Base-by-base conservation (phyloP, 2,329 filamentous ascomycete species). In the Hymenoscyphus repandus region DNA sequence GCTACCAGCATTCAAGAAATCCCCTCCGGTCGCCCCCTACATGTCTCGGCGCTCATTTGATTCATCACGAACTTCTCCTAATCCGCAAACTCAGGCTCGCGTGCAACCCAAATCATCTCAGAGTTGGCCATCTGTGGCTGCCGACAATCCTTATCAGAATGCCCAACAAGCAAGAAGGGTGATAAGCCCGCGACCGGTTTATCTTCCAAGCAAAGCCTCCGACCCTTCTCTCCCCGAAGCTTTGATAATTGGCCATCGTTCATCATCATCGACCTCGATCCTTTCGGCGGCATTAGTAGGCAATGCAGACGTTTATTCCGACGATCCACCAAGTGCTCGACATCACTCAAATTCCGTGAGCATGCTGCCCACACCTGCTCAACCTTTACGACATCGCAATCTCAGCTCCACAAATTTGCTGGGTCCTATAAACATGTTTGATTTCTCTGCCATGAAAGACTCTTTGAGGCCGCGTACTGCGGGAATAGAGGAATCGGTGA, bases 351-450 rank as follows among this genome's bases (percentile, higher is more conserved):
- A 27, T 5, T 34, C 30, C 20, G 11, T 45, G 3, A 36, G 27
- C 4, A 22, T 15, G 27, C 42, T 45, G 6, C 32, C 42, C 10
- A 17, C 33, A 6, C 42, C 42, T 10, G 9, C 30, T 20, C 13
- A 45, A 20, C 42, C 42, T 3, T 36, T 33, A 31, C 44, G 32
- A 10, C 17, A 20, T 17, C 32, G 44, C 15, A 46, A 33, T 13
- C 44, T 37, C 7, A 38, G 44, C 37, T 32, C 44, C 36, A 38
- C 44, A 17, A 46, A 46, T 46, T 20, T 46, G 11, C 20, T 27
- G 17, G 44, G 44, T 38, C 44, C 44, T 7, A 30, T 46, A 11
- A 46, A 46, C 15, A 34, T 20, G 11, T 46, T 46, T 37, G n/a
- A 40, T n/a, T 40, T 40, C 18, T 40, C 18, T 5, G n/a, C 38